Base-by-base conservation (phyloP, 75 land plant species). In the Isoetes taiwanensis region DNA sequence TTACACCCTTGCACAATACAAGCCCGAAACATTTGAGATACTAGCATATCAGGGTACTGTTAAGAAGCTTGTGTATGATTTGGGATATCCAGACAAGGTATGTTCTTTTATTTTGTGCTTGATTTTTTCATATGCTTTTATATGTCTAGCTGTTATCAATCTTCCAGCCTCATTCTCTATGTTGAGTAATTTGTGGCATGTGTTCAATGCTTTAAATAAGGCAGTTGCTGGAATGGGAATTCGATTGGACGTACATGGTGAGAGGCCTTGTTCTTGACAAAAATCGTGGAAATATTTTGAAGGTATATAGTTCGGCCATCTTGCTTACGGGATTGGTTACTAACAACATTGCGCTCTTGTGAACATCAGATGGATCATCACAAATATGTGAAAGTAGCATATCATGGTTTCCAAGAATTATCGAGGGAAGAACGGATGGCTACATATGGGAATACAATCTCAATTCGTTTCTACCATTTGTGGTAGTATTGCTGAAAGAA, bases 81-180 rank as follows among this genome's bases (percentile, higher is more conserved):
- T 46, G 12, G 50, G 50, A 6, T 46, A 46, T 46, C 50, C 50
- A n/a, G n/a, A n/a, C n/a, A n/a, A n/a, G n/a, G n/a, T n/a, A n/a
- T n/a, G n/a, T n/a, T n/a, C n/a, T n/a, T n/a, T n/a, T n/a, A n/a
- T n/a, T n/a, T n/a, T n/a, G n/a, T n/a, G n/a, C n/a, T n/a, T n/a
- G n/a, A n/a, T n/a, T n/a, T n/a, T n/a, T n/a, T n/a, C n/a, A n/a
- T n/a, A n/a, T n/a, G n/a, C n/a, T n/a, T n/a, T n/a, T n/a, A n/a
- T n/a, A n/a, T n/a, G n/a, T n/a, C n/a, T n/a, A n/a, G n/a, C n/a
- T n/a, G n/a, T n/a, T n/a, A n/a, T n/a, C n/a, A n/a, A n/a, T n/a
- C n/a, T n/a, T n/a, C n/a, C n/a, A n/a, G n/a, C n/a, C n/a, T n/a
- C n/a, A n/a, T n/a, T n/a, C n/a, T n/a, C n/a, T n/a, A n/a, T n/a